Evolutionary conservation across 2,329 filamentous ascomycete species (phyloP).

Genomic region (Didymella lethalis): DNA sequence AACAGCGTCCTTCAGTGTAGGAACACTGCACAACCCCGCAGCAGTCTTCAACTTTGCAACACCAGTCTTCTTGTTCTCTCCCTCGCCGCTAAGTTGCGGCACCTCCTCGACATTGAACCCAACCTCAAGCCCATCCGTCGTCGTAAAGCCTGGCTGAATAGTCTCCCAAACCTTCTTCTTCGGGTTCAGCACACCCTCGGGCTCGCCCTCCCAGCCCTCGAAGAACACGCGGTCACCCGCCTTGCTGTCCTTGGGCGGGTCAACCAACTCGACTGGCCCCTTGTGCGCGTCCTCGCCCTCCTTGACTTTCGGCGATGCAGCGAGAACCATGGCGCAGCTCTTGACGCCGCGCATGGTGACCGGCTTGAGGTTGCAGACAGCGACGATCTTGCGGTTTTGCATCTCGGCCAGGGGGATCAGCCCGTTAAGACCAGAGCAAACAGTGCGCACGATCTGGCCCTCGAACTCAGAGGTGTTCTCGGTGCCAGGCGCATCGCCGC

Average conservation of each 20-base stretch:
- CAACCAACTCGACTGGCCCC: constrained; percentile 91
- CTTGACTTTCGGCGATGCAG: constrained; percentile 82
- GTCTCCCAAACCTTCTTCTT: constrained; percentile 99
- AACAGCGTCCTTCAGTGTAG: constrained; percentile 78
- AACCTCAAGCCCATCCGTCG: constrained; percentile 80
- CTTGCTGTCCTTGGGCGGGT: constrained; percentile 76
- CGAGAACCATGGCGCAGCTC: constrained; percentile 88
- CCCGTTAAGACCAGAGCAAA: constrained; percentile 96
- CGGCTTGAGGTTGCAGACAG: constrained; percentile 97
- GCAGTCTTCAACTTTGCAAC: constrained; percentile 75
- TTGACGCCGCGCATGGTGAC: constrained; percentile 97
- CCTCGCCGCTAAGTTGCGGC: constrained; percentile 76
- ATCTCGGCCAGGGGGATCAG: constrained; percentile 92
- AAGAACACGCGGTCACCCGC: constrained; percentile 92
- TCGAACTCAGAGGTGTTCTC: constrained; percentile 93
- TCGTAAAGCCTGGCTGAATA: constrained; percentile 95
- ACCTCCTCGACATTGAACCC: constrained; percentile 83
- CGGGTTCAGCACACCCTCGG: constrained; percentile 91
- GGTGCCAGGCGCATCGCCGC: constrained; percentile 83
- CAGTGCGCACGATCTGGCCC: constrained; percentile 89
- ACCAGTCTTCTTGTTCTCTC: constrained; percentile 62
- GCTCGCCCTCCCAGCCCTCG: constrained; percentile 92
- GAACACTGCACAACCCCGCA: constrained; percentile 84
- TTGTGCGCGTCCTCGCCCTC: constrained; percentile 87
- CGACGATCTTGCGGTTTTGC: constrained; percentile 94